phyloP scores from a whole-genome alignment of 2,329 filamentous ascomycete genomes.

The Botryotinia calthae region DNA sequence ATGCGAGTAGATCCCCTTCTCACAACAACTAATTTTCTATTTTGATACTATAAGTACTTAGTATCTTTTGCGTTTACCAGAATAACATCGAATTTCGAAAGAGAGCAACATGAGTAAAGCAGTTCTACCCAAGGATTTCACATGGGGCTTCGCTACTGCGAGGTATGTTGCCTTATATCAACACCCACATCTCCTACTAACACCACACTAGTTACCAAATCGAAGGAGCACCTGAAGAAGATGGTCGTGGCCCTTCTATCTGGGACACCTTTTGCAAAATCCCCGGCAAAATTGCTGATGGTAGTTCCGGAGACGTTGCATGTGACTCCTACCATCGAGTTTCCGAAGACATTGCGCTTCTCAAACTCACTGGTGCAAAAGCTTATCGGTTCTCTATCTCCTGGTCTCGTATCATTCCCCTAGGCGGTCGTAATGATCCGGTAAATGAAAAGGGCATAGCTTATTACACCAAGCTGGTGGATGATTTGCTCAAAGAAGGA shows the following conservation, averaged over 20 bases:
- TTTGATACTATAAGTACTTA: not conserved
- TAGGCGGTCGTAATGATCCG: slow-evolving; percentile 79
- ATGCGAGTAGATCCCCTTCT: not conserved
- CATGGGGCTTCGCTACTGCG: slow-evolving; percentile 79
- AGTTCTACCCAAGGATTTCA: slow-evolving; percentile 64
- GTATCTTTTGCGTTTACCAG: slow-evolving; percentile 17
- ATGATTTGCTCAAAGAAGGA: slow-evolving; percentile 71
- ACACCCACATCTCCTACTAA: slow-evolving; percentile 2
- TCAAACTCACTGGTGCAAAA: slow-evolving; percentile 70
- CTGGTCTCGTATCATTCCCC: slow-evolving; percentile 80
- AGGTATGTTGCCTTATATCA: slow-evolving; percentile 50
- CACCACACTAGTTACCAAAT: slow-evolving; percentile 70
- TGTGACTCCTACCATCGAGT: slow-evolving; percentile 87
- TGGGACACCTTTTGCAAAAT: slow-evolving; percentile 87
- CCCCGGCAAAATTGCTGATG: slow-evolving; percentile 79
- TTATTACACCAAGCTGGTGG: slow-evolving; percentile 76
- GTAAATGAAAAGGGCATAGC: slow-evolving; percentile 75
- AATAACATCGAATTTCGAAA: slow-evolving; percentile 18
- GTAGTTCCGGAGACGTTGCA: slow-evolving; percentile 69
- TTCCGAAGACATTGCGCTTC: slow-evolving; percentile 70
- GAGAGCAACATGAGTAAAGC: slow-evolving; percentile 44
- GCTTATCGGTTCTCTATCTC: slow-evolving; percentile 83
- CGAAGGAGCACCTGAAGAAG: slow-evolving; percentile 71
- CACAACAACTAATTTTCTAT: not conserved
- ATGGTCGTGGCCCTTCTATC: slow-evolving; percentile 78